A percentile compares a stretch with the other conserved stretches of the same genome.
phyloP scores from a whole-genome alignment of 495 filamentous ascomycete species.

The Pyronema omphalodes region DNA sequence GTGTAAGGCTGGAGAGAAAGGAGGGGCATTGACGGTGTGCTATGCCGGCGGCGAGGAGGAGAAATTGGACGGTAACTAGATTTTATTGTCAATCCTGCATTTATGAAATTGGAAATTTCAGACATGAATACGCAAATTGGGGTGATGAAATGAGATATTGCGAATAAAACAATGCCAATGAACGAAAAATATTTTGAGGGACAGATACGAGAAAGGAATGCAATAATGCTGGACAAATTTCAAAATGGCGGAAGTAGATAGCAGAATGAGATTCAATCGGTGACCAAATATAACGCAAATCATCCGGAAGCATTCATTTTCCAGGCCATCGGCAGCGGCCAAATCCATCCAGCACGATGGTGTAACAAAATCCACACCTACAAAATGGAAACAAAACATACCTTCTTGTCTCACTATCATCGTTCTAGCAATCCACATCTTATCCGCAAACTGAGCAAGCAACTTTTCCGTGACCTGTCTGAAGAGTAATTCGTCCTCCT shows the following conservation, averaged over 20 bases:
- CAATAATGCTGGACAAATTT: not conserved
- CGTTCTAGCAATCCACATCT: conserved; percentile 68
- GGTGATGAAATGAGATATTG: not conserved
- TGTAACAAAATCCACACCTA: not conserved
- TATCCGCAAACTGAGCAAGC: conserved; percentile 61
- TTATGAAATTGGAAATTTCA: too few species aligned
- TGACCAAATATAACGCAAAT: not conserved
- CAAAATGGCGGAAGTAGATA: too few species aligned
- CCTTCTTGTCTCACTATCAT: conserved; percentile 75
- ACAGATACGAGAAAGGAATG: not conserved
- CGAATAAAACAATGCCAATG: not conserved
- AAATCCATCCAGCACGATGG: not conserved
- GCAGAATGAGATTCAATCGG: too few species aligned
- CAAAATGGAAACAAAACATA: conserved; percentile 24
- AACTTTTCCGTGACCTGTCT: conserved; percentile 43
- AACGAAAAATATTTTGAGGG: too few species aligned
- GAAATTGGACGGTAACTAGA: conserved; percentile 54
- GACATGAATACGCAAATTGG: too few species aligned
- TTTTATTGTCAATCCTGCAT: not conserved
- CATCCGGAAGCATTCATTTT: not conserved
- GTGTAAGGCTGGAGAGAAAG: conserved; percentile 42
- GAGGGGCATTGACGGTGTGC: conserved; percentile 42
- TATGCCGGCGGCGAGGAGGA: conserved; percentile 63
- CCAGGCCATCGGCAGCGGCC: not conserved
- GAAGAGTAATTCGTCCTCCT: conserved; percentile 35